Conservation (phyloP, 768 basidiomycete species). For the Naganishia vishniacii region DNA sequence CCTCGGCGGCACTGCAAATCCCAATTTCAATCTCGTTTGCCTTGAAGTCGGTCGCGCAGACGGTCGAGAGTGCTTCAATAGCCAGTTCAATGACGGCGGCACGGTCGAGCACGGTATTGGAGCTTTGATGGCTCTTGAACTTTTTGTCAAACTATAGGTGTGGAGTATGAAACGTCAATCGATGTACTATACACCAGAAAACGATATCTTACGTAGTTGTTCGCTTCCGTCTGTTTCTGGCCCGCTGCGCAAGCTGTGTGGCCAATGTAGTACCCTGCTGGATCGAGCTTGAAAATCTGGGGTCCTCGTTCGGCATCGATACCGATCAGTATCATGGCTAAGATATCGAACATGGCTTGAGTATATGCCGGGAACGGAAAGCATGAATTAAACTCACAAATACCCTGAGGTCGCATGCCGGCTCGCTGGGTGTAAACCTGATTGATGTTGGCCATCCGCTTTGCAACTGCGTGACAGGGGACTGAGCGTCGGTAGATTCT, state of each 20-base stretch:
- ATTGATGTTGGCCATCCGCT: conserved; percentile 92
- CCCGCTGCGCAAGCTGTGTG: conserved; percentile 96
- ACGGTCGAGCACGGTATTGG: conserved; percentile 66
- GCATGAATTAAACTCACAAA: conserved; percentile 58
- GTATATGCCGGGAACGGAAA: too few species aligned
- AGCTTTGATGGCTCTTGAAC: conserved; percentile 89
- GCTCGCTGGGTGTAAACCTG: conserved; percentile 98
- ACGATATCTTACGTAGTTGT: conserved; percentile 62
- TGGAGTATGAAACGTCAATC: neutral
- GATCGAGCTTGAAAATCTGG: conserved; percentile 97
- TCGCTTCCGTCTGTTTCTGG: conserved; percentile 90
- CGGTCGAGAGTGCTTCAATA: conserved; percentile 87
- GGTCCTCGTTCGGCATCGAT: conserved; percentile 84
- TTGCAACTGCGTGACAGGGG: conserved; percentile 55
- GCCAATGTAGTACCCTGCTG: conserved; percentile 96
- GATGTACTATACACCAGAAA: neutral
- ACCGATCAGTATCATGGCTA: conserved; percentile 95
- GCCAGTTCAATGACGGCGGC: conserved; percentile 90
- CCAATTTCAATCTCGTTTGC: conserved; percentile 92
- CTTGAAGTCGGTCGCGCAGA: conserved; percentile 95
- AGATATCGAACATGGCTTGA: neutral
- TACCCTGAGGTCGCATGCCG: conserved; percentile 92
- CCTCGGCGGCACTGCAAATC: conserved; percentile 70
- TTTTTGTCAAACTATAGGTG: conserved; percentile 82
- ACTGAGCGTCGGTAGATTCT: neutral